Conservation (phyloP, 179 eudicot genomes). For the Spinacia oleracea region DNA sequence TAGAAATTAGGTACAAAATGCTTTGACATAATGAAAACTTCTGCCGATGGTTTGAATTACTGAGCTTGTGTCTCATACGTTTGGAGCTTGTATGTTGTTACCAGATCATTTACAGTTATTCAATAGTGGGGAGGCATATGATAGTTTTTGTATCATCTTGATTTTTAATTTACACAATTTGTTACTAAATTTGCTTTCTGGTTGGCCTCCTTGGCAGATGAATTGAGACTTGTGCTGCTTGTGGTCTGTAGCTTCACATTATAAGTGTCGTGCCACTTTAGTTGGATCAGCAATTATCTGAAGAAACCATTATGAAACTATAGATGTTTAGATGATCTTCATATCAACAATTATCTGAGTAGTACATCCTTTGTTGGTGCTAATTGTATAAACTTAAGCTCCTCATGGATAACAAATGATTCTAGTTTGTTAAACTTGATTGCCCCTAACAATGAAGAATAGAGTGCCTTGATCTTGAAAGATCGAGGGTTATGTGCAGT, state of each 20-base stretch:
- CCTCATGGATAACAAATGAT: too few species aligned
- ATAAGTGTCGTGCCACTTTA: not conserved
- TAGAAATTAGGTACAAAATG: not conserved
- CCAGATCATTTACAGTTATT: not conserved
- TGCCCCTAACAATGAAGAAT: too few species aligned
- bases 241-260: not conserved
- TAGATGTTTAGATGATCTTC: too few species aligned
- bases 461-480: too few species aligned
- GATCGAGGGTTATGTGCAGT: too few species aligned
- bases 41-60: not conserved
- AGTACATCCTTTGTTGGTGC: too few species aligned
- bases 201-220: not conserved
- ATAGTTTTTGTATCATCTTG: not conserved
- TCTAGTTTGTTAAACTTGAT: too few species aligned
- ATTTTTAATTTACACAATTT: not conserved
- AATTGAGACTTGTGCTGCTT: not conserved
- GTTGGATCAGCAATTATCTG: not conserved
- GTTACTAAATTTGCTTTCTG: not conserved
- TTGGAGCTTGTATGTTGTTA: conserved; percentile 4
- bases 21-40: not conserved
- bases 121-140: not conserved
- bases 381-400: too few species aligned
- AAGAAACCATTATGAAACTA: too few species aligned
- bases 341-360: too few species aligned
- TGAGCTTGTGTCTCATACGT: not conserved